A percentile compares a stretch with the other conserved stretches of the same genome.
phyloP scores from a whole-genome alignment of 2,329 filamentous ascomycete species.

The Stagonosporopsis tanaceti region DNA sequence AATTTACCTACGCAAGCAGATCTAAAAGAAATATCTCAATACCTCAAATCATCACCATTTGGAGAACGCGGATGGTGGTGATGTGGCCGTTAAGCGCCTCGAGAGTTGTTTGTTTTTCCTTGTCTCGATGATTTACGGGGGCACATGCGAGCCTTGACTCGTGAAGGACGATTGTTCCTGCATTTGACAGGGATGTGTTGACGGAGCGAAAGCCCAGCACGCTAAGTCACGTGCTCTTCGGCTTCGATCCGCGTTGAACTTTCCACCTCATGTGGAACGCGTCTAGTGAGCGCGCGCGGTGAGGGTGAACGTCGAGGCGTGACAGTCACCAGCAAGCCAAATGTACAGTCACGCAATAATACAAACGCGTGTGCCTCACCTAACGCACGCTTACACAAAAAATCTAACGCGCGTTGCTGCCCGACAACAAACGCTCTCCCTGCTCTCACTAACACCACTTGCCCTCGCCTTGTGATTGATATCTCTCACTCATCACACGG shows the following conservation, averaged over 20 bases:
- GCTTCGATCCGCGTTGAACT: not conserved
- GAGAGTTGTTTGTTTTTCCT: constrained; percentile 10
- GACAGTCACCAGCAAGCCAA: not conserved
- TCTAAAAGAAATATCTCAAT: not conserved
- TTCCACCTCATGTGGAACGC: constrained; percentile 9
- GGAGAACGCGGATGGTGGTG: not conserved
- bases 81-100: not conserved
- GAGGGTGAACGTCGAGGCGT: constrained; percentile 17
- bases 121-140: constrained; percentile 9
- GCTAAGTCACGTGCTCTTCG: not conserved
- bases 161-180: constrained; percentile 12
- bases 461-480: not conserved
- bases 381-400: constrained; percentile 11
- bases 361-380: constrained; percentile 20
- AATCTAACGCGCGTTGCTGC: constrained; percentile 7
- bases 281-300: constrained; percentile 7
- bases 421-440: constrained; percentile 16
- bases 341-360: constrained; percentile 12
- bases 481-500: not conserved
- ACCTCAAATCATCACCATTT: not conserved
- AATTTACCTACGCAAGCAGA: not conserved
- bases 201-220: no score
- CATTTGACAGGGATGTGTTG: constrained; percentile 13
- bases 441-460: constrained; percentile 4
- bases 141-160: constrained; percentile 10